Percentiles rank a stretch among this genome's conserved stretches.
phyloP scores from a whole-genome alignment of 2,329 filamentous ascomycete species.

The Orbilia oligospora region DNA sequence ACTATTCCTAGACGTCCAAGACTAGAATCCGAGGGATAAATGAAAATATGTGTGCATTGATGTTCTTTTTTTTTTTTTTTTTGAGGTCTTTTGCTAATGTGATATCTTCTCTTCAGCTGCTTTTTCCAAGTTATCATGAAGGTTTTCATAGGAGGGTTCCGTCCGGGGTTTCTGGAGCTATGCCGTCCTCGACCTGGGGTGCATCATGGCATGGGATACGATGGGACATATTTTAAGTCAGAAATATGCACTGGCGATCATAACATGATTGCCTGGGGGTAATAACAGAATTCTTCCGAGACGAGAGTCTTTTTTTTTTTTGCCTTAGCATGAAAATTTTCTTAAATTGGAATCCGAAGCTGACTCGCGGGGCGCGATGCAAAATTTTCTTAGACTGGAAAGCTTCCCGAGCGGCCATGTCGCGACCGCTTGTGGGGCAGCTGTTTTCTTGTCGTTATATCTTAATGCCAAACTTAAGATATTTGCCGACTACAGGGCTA shows the following conservation, averaged over 20 bases:
- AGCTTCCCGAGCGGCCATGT: conserved; percentile 53
- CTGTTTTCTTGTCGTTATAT: conserved; percentile 40
- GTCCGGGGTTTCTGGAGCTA: conserved; percentile 35
- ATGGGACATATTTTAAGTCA: conserved; percentile 35
- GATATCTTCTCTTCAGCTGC: conserved; percentile 17
- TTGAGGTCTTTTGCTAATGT: conserved; percentile 25
- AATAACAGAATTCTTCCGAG: conserved; percentile 47
- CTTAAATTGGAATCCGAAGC: conserved; percentile 26
- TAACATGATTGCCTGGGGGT: conserved; percentile 45
- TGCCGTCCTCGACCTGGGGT: conserved; percentile 42
- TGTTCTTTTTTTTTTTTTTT: conserved; percentile 5
- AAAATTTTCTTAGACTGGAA: conserved; percentile 37
- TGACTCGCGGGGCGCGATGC: conserved; percentile 28
- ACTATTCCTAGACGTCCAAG: conserved; percentile 31
- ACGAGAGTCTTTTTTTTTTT: conserved; percentile 22
- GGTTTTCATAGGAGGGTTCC: conserved; percentile 31
- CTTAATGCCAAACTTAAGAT: conserved; percentile 43
- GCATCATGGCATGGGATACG: conserved; percentile 37
- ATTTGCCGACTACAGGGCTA: conserved; percentile 45
- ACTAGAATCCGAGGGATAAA: conserved; percentile 27
- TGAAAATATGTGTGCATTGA: conserved; percentile 4
- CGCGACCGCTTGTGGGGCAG: conserved; percentile 42
- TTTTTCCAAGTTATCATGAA: conserved; percentile 42
- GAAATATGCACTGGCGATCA: conserved; percentile 55
- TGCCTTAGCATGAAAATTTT: conserved; percentile 34